These are phyloP conservation scores for Handroanthus guayacan DNA, from an alignment of 257 asterid species.

Conservation along the genomic window DNA sequence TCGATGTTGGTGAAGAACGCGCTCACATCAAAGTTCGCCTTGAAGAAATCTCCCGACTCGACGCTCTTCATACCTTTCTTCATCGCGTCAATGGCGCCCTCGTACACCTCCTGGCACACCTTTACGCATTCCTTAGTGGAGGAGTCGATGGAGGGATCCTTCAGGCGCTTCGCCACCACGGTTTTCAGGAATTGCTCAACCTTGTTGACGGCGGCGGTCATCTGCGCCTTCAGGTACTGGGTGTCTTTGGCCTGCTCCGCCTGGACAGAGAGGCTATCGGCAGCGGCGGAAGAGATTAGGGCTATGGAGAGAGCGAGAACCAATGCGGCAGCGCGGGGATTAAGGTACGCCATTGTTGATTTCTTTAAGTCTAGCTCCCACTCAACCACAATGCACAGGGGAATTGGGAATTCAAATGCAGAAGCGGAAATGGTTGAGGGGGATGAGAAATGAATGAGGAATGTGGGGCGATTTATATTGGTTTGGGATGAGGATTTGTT, in stretches of 20 bases:
- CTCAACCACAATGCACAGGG: no score
- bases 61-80: constrained; percentile 45
- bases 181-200: constrained; percentile 31
- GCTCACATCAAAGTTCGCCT: constrained; percentile 47
- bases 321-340: constrained; percentile 22
- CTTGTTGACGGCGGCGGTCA: constrained; percentile 38
- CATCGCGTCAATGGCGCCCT: constrained; percentile 42
- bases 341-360: constrained; percentile 31
- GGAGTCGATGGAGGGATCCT: neutral
- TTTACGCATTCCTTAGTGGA: constrained; percentile 34
- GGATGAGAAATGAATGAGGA: neutral
- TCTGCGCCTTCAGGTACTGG: constrained; percentile 28
- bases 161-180: constrained; percentile 39
- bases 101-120: constrained; percentile 42
- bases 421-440: neutral
- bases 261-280: neutral
- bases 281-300: neutral
- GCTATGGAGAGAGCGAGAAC: constrained; percentile 37
- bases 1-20: constrained; percentile 45
- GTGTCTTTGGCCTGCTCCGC: constrained; percentile 26
- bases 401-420: neutral
- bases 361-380: neutral
- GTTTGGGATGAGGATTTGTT: neutral
- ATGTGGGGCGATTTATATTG: constrained; percentile 24
- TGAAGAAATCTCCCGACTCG: constrained; percentile 35